Evolutionary conservation across 306 rosid species (phyloP).

Genomic region (Macrotyloma uniflorum): DNA sequence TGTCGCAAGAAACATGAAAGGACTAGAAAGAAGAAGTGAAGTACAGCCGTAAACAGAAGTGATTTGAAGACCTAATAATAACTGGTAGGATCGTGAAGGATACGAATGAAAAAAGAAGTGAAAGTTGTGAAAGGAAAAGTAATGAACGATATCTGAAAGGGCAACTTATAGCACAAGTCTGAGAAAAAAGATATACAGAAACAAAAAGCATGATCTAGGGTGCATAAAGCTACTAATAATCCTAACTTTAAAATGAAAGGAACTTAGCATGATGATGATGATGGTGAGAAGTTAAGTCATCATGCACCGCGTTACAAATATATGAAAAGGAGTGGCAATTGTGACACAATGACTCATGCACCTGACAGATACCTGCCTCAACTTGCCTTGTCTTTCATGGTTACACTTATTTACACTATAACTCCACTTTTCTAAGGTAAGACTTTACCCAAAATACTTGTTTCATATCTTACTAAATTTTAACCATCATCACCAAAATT

Average conservation of each 20-base stretch:
- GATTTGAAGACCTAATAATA: not conserved
- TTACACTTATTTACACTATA: not conserved
- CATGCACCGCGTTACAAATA: not conserved
- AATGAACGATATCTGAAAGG: not conserved
- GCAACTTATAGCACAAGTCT: not conserved
- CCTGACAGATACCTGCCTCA: not conserved
- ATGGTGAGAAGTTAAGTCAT: not conserved
- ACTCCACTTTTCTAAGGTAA: too few relatives aligned
- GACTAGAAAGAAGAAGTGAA: not conserved
- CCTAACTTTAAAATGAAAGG: not conserved
- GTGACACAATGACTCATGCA: not conserved
- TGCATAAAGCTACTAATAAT: constrained; percentile 7
- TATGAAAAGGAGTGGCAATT: not conserved
- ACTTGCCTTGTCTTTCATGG: not conserved
- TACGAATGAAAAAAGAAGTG: not conserved
- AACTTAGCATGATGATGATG: not conserved
- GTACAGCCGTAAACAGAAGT: not conserved
- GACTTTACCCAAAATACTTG: too few relatives aligned
- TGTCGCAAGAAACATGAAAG: not conserved
- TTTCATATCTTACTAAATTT: too few relatives aligned
- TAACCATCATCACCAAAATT: too few relatives aligned
- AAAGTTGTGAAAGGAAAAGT: not conserved
- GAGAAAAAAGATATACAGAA: not conserved
- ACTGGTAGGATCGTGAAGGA: not conserved
- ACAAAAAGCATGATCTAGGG: not conserved